phyloP scores from a whole-genome alignment of 2,329 filamentous ascomycete genomes.

The Davidsoniella eucalypti region DNA sequence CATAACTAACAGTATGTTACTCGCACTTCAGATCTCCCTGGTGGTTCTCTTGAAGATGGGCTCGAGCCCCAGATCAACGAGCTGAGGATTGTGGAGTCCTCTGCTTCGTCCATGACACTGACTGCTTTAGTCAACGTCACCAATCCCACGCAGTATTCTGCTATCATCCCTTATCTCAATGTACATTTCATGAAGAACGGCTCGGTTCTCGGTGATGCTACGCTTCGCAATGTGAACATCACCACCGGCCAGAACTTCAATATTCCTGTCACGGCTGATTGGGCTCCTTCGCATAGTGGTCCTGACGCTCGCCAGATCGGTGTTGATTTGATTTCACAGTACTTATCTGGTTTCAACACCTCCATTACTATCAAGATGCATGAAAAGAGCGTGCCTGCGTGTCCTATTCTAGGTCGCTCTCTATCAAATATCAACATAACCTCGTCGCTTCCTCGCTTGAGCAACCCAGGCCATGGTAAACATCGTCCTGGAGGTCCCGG shows the following conservation, averaged over 20 bases:
- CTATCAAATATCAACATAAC: slow-evolving; percentile 57
- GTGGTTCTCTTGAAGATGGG: slow-evolving; percentile 26
- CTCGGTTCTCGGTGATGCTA: slow-evolving; percentile 59
- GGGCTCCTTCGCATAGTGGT: slow-evolving; percentile 54
- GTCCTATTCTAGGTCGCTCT: slow-evolving; percentile 55
- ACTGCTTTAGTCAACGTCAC: slow-evolving; percentile 64
- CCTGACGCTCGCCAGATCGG: slow-evolving; percentile 44
- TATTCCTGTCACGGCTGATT: slow-evolving; percentile 50
- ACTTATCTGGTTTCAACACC: slow-evolving; percentile 76
- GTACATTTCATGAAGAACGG: slow-evolving; percentile 60
- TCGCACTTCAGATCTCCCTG: slow-evolving; percentile 12
- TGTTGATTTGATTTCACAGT: slow-evolving; percentile 62
- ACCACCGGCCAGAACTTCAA: slow-evolving; percentile 55
- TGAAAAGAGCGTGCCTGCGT: slow-evolving; percentile 51
- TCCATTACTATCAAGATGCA: slow-evolving; percentile 61
- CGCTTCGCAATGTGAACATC: slow-evolving; percentile 45
- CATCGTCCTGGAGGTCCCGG: neutral
- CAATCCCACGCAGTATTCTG: slow-evolving; percentile 79
- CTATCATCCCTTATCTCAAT: slow-evolving; percentile 62
- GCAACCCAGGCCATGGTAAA: slow-evolving; percentile 28
- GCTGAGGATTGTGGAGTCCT: slow-evolving; percentile 57
- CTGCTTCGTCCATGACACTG: slow-evolving; percentile 51
- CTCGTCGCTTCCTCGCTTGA: slow-evolving; percentile 52
- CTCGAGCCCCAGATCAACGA: slow-evolving; percentile 50
- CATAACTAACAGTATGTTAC: neutral